Evolutionary conservation across 176 grass and related monocot species (phyloP).

Genomic region (Tillandsia fasciculata): DNA sequence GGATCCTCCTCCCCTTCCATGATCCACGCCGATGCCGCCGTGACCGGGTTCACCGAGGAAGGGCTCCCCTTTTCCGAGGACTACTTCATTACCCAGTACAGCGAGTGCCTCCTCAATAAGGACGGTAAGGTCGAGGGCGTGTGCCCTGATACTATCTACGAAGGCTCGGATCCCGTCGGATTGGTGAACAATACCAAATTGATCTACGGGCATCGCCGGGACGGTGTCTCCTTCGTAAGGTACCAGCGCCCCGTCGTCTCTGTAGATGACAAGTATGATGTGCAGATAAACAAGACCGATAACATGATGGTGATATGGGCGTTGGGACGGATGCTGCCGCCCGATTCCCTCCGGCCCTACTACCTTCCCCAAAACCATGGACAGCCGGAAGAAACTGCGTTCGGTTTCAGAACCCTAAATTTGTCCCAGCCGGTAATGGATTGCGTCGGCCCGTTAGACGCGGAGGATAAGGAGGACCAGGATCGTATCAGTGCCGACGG

Average conservation of each 20-base stretch:
- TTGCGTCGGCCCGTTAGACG: constrained; percentile 68
- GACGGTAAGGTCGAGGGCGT: constrained; percentile 60
- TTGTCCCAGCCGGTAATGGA: constrained; percentile 24
- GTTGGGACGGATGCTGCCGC: constrained; percentile 58
- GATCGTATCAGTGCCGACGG: constrained; percentile 60
- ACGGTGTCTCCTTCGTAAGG: constrained; percentile 77
- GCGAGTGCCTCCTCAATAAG: constrained; percentile 48
- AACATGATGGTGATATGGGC: constrained; percentile 87
- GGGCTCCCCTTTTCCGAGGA: constrained; percentile 77
- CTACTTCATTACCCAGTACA: constrained; percentile 61
- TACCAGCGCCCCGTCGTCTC: constrained; percentile 49
- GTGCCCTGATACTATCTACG: constrained; percentile 85
- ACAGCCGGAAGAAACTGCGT: constrained; percentile 27
- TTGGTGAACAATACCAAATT: constrained; percentile 60
- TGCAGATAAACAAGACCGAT: constrained; percentile 34
- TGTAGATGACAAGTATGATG: constrained; percentile 55
- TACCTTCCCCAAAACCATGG: constrained; percentile 82
- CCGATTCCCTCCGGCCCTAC: constrained; percentile 63
- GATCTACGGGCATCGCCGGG: constrained; percentile 70
- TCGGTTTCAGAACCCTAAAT: constrained; percentile 50
- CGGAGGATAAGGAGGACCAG: constrained; percentile 95
- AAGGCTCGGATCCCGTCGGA: constrained; percentile 17
- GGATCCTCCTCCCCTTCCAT: constrained; percentile 34
- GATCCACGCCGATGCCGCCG: constrained; percentile 59
- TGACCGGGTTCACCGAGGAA: constrained; percentile 74